Conservation (phyloP, 257 asterid genomes). For the Paraleonurus japonicus region DNA sequence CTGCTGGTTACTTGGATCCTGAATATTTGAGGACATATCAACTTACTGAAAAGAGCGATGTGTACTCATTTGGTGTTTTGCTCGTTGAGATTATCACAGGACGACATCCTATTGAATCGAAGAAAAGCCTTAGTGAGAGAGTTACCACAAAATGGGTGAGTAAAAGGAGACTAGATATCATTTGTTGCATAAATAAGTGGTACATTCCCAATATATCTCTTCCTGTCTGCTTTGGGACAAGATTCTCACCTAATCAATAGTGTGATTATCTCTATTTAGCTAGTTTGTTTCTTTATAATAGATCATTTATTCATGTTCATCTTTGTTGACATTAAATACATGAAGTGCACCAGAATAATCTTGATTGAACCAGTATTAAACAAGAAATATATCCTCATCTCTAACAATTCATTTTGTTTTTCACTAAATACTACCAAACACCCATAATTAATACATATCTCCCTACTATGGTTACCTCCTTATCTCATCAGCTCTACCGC, state of each 20-base stretch:
- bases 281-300: not conserved
- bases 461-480: too few species aligned
- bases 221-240: not conserved
- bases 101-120: slow-evolving; percentile 53
- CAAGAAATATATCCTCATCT: too few species aligned
- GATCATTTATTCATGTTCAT: not conserved
- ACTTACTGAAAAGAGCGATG: slow-evolving; percentile 74
- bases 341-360: not conserved
- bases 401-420: too few species aligned
- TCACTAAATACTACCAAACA: too few species aligned
- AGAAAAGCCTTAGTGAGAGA: slow-evolving; percentile 38
- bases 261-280: not conserved
- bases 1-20: slow-evolving; percentile 78
- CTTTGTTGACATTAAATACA: not conserved
- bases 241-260: not conserved
- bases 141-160: slow-evolving; percentile 65
- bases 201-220: not conserved
- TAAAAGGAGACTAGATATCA: not conserved
- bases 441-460: too few species aligned
- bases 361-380: too few species aligned
- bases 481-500: too few species aligned
- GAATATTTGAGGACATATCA: slow-evolving; percentile 61
- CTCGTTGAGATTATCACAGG: slow-evolving; percentile 71
- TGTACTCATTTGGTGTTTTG: slow-evolving; percentile 72
- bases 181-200: not conserved